A percentile compares a stretch with the other conserved stretches of the same genome.
Conservation (phyloP, 495 filamentous ascomycete species). For the Penicillium coffeae region DNA sequence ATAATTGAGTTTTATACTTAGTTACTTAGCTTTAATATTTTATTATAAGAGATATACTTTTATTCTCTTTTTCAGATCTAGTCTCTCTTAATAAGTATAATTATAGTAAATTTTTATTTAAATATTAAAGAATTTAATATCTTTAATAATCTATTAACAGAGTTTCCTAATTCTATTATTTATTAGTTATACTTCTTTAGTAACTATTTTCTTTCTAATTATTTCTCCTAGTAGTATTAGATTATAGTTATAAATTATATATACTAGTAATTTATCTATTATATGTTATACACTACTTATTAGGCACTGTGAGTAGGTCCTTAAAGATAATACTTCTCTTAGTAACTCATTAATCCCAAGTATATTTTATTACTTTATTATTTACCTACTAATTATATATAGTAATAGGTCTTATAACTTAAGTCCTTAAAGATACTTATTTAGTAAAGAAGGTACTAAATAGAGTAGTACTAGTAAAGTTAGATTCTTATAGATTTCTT, state of each 20-base stretch:
- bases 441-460: too few species aligned
- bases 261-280: background rate
- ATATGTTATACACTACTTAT: background rate
- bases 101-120: constrained; percentile 18
- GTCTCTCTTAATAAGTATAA: constrained; percentile 14
- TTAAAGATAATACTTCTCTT: background rate
- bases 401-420: too few species aligned
- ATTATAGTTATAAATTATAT: too few species aligned
- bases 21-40: constrained; percentile 23
- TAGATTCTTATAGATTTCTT: too few species aligned
- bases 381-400: too few species aligned
- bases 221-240: constrained; percentile 8
- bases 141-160: too few species aligned
- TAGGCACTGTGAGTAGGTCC: background rate
- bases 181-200: background rate
- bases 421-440: too few species aligned
- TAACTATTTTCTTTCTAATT: background rate
- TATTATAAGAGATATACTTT: constrained; percentile 27
- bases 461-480: too few species aligned
- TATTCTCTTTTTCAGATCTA: constrained; percentile 22
- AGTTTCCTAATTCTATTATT: too few species aligned
- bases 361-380: background rate
- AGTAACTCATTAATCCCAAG: background rate
- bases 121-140: too few species aligned
- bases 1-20: constrained; percentile 28